phyloP scores from a whole-genome alignment of 306 rosid species.

The Rosa chinensis region DNA sequence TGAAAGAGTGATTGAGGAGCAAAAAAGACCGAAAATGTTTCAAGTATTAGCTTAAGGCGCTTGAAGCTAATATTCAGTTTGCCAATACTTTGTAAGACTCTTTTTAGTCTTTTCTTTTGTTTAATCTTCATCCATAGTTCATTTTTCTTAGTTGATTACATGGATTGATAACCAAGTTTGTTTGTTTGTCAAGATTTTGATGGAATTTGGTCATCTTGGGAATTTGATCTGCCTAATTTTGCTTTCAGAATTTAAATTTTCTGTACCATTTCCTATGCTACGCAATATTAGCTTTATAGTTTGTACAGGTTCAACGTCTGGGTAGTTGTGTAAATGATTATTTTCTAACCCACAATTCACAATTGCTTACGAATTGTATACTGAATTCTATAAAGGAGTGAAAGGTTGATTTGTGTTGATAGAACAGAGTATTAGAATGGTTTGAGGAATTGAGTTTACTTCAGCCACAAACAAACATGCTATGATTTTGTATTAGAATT shows the following conservation, averaged over 20 bases:
- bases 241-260: not conserved
- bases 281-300: too few relatives aligned
- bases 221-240: not conserved
- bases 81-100: slow-evolving; percentile 75
- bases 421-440: not conserved
- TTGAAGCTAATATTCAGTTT: slow-evolving; percentile 86
- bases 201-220: not conserved
- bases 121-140: not conserved
- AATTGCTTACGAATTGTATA: not conserved
- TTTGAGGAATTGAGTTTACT: not conserved
- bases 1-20: slow-evolving; percentile 18
- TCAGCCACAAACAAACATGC: too few relatives aligned
- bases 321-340: not conserved
- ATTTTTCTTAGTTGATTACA: not conserved
- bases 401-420: not conserved
- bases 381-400: not conserved
- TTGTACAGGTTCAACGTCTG: not conserved
- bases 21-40: slow-evolving; percentile 57
- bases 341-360: not conserved
- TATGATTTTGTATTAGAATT: too few relatives aligned
- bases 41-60: slow-evolving; percentile 91
- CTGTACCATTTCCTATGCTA: not conserved
- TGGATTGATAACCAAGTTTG: slow-evolving; percentile 17
- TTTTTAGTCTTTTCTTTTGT: not conserved
- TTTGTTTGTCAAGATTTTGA: not conserved